Percentiles rank a stretch among this genome's conserved stretches.
These are phyloP conservation scores for Starmerella khaoyaiensis DNA, from an alignment of 805 yeast genomes.

Conservation along the genomic window DNA sequence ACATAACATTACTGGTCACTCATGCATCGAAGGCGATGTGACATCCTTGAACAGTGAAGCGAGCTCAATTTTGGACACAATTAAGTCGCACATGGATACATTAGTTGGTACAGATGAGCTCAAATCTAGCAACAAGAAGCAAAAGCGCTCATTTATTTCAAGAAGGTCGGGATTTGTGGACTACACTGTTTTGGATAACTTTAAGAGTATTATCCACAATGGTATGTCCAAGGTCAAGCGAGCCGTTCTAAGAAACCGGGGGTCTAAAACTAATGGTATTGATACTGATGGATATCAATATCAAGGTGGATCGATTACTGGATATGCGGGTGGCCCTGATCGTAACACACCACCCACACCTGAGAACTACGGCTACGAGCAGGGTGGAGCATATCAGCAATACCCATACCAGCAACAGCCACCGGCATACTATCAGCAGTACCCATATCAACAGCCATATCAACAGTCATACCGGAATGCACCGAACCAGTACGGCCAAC, in stretches of 20 bases:
- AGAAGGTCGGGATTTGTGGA: neutral
- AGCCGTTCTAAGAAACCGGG: neutral
- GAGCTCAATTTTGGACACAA: neutral
- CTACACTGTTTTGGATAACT: neutral
- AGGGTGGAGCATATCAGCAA: neutral
- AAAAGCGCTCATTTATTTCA: too few species aligned
- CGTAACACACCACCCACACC: neutral
- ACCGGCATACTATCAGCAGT: neutral
- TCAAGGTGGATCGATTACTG: conserved; percentile 5
- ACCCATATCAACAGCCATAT: neutral
- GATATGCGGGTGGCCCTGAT: neutral
- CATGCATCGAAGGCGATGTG: neutral
- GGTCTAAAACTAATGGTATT: neutral
- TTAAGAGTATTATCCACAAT: too few species aligned
- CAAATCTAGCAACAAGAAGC: neutral
- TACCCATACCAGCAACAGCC: neutral
- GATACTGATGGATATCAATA: conserved; percentile 7
- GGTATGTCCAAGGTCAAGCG: neutral
- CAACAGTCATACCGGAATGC: neutral
- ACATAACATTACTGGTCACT: neutral
- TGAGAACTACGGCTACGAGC: neutral
- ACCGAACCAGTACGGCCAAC: neutral
- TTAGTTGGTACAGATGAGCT: neutral
- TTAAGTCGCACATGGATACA: neutral
- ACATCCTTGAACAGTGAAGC: too few species aligned